Conservation (phyloP, 2,329 filamentous ascomycete genomes). For the Paradendryphiella salina region DNA sequence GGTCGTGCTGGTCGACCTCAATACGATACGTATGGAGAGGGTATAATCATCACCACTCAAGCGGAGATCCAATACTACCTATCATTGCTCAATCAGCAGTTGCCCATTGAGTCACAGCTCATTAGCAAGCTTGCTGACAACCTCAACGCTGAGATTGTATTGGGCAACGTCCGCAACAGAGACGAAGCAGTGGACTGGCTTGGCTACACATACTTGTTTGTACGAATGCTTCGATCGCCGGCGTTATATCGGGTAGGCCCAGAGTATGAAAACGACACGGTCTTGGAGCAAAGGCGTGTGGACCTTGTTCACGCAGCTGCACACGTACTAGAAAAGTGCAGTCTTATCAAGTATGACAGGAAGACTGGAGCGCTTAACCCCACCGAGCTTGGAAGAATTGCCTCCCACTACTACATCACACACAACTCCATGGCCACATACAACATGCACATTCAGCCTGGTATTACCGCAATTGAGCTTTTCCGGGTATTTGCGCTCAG, state of each 20-base stretch:
- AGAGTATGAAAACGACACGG: constrained; percentile 91
- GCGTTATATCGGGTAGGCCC: constrained; percentile 93
- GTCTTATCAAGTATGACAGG: constrained; percentile 92
- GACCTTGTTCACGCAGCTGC: constrained; percentile 95
- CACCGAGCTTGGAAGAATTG: constrained; percentile 91
- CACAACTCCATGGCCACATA: constrained; percentile 96
- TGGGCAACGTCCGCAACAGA: constrained; percentile 86
- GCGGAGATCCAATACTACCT: constrained; percentile 96
- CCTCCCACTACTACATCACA: constrained; percentile 98
- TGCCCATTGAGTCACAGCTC: constrained; percentile 96
- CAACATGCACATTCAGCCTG: constrained; percentile 91
- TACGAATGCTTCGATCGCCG: constrained; percentile 94
- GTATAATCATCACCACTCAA: constrained; percentile 97
- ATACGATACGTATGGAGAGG: constrained; percentile 96
- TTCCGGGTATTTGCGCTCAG: constrained; percentile 96
- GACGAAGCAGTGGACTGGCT: constrained; percentile 99
- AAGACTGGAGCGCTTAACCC: constrained; percentile 85
- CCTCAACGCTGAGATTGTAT: constrained; percentile 91
- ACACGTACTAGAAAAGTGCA: constrained; percentile 80
- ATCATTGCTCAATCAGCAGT: constrained; percentile 92
- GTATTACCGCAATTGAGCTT: constrained; percentile 89
- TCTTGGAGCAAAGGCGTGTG: constrained; percentile 94
- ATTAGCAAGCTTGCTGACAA: constrained; percentile 93
- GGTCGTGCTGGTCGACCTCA: constrained; percentile 95
- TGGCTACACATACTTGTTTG: constrained; percentile 96